Conservation (phyloP, 1,284 basidiomycete genomes). For the Sporisorium scitamineum region DNA sequence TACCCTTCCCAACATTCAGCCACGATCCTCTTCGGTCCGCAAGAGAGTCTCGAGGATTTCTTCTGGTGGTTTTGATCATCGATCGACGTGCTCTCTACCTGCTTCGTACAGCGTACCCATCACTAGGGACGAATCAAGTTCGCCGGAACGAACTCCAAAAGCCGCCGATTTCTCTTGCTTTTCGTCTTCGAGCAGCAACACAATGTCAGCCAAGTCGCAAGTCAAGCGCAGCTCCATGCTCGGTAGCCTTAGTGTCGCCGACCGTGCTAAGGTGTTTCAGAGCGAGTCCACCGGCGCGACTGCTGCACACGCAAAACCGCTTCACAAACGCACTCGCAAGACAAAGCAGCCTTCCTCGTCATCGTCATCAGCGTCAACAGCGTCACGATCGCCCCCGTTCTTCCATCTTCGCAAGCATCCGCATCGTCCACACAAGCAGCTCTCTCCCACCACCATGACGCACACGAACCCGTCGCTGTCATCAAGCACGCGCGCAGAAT, state of each 20-base stretch:
- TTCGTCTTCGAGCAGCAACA: slow-evolving; percentile 1
- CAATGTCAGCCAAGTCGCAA: slow-evolving; percentile 10
- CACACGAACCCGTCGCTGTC: slow-evolving; percentile 1
- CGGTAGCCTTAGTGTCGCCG: slow-evolving; percentile 27
- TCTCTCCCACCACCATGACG: background rate
- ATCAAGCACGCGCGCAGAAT: slow-evolving; percentile 34
- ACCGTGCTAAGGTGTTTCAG: slow-evolving; percentile 33
- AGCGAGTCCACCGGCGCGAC: background rate
- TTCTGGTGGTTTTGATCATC: background rate
- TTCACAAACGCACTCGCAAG: slow-evolving; percentile 4
- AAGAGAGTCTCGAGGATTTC: background rate
- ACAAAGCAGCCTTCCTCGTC: background rate
- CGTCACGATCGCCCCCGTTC: background rate
- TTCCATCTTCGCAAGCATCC: background rate
- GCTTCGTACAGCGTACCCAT: background rate
- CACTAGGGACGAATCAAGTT: no score
- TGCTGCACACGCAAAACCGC: background rate
- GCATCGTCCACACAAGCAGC: slow-evolving; percentile 2
- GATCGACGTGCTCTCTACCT: slow-evolving; percentile 8
- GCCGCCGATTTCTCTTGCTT: slow-evolving; percentile 11
- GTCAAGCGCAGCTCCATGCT: slow-evolving; percentile 34
- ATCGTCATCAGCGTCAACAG: background rate
- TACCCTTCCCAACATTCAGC: slow-evolving; percentile 8
- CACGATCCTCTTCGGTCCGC: slow-evolving; percentile 20
- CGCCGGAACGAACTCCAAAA: slow-evolving; percentile 14